Evolutionary conservation across 352 stramenopile genomes (phyloP).

Genomic region (Phytophthora sojae): DNA sequence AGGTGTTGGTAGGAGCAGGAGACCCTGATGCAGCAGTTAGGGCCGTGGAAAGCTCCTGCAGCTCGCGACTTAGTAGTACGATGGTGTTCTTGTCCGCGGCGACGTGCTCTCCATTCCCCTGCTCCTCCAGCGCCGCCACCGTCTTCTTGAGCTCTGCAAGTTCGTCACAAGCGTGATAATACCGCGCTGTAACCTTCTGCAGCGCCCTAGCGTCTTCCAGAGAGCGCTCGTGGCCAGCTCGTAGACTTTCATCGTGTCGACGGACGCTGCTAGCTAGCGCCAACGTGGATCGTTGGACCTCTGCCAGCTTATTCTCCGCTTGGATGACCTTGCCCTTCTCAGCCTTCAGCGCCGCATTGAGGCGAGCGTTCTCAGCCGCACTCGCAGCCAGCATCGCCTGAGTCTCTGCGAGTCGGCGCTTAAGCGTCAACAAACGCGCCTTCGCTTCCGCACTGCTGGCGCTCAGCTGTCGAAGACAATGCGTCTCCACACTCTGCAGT

Average conservation of each 20-base stretch:
- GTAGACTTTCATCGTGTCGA: constrained; percentile 78
- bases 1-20: neutral
- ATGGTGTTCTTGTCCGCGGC: constrained; percentile 76
- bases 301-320: constrained; percentile 44
- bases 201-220: constrained; percentile 59
- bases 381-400: constrained; percentile 61
- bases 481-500: constrained; percentile 65
- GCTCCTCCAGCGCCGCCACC: constrained; percentile 69
- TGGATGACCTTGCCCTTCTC: constrained; percentile 40
- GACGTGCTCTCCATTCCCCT: constrained; percentile 71
- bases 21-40: constrained; percentile 1
- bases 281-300: constrained; percentile 61
- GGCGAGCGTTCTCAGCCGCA: constrained; percentile 53
- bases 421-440: constrained; percentile 42
- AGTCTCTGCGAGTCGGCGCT: constrained; percentile 59
- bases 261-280: constrained; percentile 71
- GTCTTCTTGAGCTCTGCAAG: constrained; percentile 78
- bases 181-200: constrained; percentile 64
- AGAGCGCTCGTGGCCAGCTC: constrained; percentile 61
- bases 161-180: constrained; percentile 76
- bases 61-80: constrained; percentile 57
- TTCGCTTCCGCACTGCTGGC: constrained; percentile 53
- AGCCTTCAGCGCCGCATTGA: constrained; percentile 33
- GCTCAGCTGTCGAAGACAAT: constrained; percentile 68
- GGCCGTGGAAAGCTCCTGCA: constrained; percentile 57